phyloP scores from a whole-genome alignment of 108 stramenopile species.

The Cyclotella atomus region DNA sequence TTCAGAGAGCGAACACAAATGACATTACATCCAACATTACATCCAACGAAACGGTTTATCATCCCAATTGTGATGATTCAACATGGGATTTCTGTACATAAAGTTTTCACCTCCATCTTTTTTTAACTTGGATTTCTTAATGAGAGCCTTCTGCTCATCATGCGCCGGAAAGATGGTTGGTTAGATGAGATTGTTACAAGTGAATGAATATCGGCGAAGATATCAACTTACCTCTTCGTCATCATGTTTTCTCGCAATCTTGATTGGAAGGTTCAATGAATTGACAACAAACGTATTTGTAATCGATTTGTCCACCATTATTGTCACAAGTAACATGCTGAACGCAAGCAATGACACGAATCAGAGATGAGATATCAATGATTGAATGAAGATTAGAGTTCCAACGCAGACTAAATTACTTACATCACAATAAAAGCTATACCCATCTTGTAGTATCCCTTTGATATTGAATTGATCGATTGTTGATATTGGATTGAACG shows the following conservation, averaged over 20 bases:
- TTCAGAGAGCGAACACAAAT: no score
- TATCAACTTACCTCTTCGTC: constrained; percentile 39
- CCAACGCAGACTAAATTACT: neutral
- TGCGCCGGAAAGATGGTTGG: no score
- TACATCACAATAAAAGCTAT: constrained; percentile 29
- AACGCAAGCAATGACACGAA: neutral
- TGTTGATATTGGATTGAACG: no score
- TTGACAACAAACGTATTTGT: constrained; percentile 33
- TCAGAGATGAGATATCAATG: neutral
- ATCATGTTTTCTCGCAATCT: constrained; percentile 32
- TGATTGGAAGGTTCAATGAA: constrained; percentile 39
- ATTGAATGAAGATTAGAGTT: neutral
- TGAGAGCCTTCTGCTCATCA: constrained; percentile 14
- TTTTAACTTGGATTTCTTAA: constrained; percentile 15
- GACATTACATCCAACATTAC: neutral
- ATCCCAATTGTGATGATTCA: constrained; percentile 40
- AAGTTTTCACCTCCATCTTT: constrained; percentile 41
- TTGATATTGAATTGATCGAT: no score
- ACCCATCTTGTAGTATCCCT: constrained; percentile 13
- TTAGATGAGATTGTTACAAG: neutral
- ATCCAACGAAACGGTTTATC: constrained; percentile 20
- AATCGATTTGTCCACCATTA: constrained; percentile 31
- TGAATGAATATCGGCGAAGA: neutral
- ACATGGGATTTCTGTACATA: constrained; percentile 45
- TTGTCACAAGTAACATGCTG: constrained; percentile 30